Evolutionary conservation across 192 early-diverging fungal species (phyloP), one percentile per base, ranked within the genome.

Genomic region (Backusella parvicylindrica): DNA sequence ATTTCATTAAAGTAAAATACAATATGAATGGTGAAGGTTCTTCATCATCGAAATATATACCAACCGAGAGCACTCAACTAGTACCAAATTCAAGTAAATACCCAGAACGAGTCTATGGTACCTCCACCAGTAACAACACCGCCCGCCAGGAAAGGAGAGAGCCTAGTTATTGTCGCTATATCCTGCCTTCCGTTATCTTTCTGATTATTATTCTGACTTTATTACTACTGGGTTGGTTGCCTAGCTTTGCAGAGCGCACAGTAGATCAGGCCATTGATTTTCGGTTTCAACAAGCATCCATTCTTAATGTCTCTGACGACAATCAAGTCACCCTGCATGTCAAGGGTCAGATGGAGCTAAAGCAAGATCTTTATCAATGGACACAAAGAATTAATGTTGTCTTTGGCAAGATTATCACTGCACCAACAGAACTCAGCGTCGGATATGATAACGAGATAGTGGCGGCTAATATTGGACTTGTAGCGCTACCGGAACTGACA

Each of bases 291-390:
- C 16, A 78, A 31, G 71, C 77, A 6, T 38, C 43, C 28, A 73
- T 78, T 63, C 33, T 73, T 2, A 78, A 78, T 53, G 47, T 56
- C 9, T 68, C 71, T 16, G 31, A 73, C n/a, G 43, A 75, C 31
- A 73, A 60, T 60, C 28, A 68, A 21, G 37, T 78, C 15, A 68
- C 70, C 3, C 38, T 78, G 71, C 77, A 78, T 41, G 71, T 78
- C 18, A 33, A 49, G 16, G 77, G 77, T 6, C 9, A 37, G 15
- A 65, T 78, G 8, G 26, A 28, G 21, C 49, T 78, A 6, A n/a
- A 37, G 0, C n/a, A 68, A 8, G 38, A 35, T 31, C n/a, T 65
- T 32, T 72, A 66, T 23, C 11, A 23, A 12, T 65, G 72, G 15
- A 26, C 38, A 8, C 37, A 67, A 13, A 37, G 49, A 32, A 15